These are phyloP conservation scores for Quercus robur DNA, from an alignment of 306 rosid species.

Conservation along the genomic window DNA sequence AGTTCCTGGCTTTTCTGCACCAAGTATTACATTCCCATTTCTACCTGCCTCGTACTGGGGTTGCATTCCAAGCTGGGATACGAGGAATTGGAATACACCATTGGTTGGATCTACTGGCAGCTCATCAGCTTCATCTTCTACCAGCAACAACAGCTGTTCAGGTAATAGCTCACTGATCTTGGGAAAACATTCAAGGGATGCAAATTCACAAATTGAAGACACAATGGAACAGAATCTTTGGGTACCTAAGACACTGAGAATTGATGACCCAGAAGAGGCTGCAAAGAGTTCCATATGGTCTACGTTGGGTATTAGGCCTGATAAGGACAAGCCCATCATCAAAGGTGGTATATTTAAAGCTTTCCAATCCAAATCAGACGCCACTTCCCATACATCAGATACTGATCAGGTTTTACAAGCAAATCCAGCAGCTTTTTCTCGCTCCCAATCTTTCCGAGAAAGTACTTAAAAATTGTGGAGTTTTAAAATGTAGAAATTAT, in stretches of 20 bases:
- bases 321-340: conserved; percentile 31
- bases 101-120: conserved; percentile 29
- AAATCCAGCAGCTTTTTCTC: conserved; percentile 65
- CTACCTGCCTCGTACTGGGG: conserved; percentile 37
- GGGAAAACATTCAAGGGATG: conserved; percentile 64
- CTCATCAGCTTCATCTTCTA: conserved; percentile 38
- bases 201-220: conserved; percentile 30
- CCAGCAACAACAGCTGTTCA: conserved; percentile 23
- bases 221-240: conserved; percentile 41
- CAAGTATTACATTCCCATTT: conserved; percentile 28
- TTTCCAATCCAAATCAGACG: conserved; percentile 38
- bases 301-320: conserved; percentile 36
- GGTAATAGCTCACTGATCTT: conserved; percentile 40
- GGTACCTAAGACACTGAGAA: conserved; percentile 67
- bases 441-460: conserved; percentile 52
- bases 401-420: conserved; percentile 43
- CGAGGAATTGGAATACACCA: conserved; percentile 26
- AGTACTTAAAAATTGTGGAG: conserved; percentile 7
- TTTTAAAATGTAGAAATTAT: background rate
- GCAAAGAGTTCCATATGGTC: conserved; percentile 63
- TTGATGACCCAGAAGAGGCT: conserved; percentile 55
- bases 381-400: conserved; percentile 22
- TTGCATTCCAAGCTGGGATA: conserved; percentile 37
- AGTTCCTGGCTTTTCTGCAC: conserved; percentile 36
- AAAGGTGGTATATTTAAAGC: conserved; percentile 57